A percentile compares a stretch with the other conserved stretches of the same genome.
Evolutionary conservation across 306 rosid species (phyloP).

Genomic region (Styphnolobium japonicum): DNA sequence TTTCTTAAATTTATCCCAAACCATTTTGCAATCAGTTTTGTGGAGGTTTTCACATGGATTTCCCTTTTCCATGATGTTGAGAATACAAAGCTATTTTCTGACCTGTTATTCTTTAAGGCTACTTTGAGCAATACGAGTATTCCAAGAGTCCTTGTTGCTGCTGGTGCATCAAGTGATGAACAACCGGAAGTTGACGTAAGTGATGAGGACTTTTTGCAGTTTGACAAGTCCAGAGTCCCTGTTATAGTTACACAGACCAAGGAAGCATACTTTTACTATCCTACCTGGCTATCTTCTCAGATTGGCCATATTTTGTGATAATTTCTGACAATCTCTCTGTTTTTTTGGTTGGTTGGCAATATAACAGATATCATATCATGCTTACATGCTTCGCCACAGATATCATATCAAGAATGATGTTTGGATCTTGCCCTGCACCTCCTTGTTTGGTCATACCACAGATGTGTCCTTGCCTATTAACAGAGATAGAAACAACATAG

Average conservation of each 20-base stretch:
- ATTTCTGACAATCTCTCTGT: constrained; percentile 13
- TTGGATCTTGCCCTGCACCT: constrained; percentile 72
- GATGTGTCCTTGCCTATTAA: constrained; percentile 62
- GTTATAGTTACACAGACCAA: constrained; percentile 81
- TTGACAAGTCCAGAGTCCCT: constrained; percentile 80
- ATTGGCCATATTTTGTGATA: background rate
- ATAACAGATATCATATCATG: too few relatives aligned
- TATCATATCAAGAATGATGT: constrained; percentile 80
- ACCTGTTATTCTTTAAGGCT: constrained; percentile 53
- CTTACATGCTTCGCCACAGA: constrained; percentile 75
- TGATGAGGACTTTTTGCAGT: constrained; percentile 87
- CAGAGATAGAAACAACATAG: constrained; percentile 76
- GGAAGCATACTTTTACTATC: constrained; percentile 35
- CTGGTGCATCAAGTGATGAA: constrained; percentile 53
- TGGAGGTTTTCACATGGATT: constrained; percentile 10
- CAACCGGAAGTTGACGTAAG: constrained; percentile 77
- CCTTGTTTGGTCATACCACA: constrained; percentile 85
- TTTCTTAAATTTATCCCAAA: background rate
- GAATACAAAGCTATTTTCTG: background rate
- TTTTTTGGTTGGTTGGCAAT: constrained; percentile 69
- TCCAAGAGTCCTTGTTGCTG: constrained; percentile 72
- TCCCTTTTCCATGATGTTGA: background rate
- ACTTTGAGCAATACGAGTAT: constrained; percentile 86
- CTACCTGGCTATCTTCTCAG: background rate
- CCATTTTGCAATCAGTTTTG: background rate